Conservation (phyloP, 768 basidiomycete genomes). For the Termitomyces sp. region DNA sequence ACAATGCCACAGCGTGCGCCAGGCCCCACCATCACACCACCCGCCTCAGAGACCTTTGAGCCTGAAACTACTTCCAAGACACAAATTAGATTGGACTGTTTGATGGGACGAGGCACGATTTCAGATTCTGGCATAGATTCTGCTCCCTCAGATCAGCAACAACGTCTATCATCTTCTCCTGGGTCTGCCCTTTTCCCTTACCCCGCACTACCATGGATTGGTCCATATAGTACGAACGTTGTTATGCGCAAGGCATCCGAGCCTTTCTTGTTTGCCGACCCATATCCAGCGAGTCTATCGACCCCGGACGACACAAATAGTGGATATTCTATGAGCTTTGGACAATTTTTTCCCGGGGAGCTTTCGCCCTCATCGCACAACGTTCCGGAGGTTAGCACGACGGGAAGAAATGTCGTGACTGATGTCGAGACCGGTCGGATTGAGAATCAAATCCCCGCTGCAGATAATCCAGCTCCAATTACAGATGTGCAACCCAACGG, state of each 20-base stretch:
- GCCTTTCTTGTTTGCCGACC: conserved; percentile 33
- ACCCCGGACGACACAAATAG: conserved; percentile 27
- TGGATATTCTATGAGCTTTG: not conserved
- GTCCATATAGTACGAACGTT: conserved; percentile 2
- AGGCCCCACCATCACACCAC: not conserved
- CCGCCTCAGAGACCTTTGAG: not conserved
- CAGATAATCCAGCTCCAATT: not conserved
- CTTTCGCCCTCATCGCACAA: not conserved
- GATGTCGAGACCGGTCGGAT: not conserved
- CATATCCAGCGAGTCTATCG: conserved; percentile 45
- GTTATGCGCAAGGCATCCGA: conserved; percentile 20
- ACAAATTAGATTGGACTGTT: not conserved
- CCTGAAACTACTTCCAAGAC: not conserved
- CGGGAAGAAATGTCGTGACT: not conserved
- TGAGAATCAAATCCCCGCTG: not conserved
- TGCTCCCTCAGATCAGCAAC: not conserved
- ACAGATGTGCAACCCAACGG: not conserved
- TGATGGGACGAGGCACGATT: not conserved
- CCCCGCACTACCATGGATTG: not conserved
- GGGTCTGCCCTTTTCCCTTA: not conserved
- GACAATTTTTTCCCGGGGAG: not conserved
- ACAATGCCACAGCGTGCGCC: too few relatives aligned
- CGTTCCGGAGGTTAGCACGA: not conserved
- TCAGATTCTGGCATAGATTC: not conserved
- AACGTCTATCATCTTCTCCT: not conserved